phyloP scores from a whole-genome alignment of 495 filamentous ascomycete genomes.

The Letharia lupina region DNA sequence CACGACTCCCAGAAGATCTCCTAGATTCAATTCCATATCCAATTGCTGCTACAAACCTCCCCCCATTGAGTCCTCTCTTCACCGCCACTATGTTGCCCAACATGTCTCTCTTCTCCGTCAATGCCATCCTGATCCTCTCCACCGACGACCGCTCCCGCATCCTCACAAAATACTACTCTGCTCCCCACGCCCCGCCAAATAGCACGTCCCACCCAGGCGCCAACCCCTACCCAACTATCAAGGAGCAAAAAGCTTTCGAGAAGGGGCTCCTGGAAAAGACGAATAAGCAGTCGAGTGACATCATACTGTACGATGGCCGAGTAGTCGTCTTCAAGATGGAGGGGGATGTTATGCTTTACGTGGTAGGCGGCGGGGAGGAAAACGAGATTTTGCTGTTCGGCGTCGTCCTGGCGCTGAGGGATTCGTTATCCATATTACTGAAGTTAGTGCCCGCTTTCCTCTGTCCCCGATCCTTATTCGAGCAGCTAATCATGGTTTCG shows the following conservation, averaged over 20 bases:
- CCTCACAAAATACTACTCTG: constrained; percentile 90
- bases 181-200: constrained; percentile 65
- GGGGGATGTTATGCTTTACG: constrained; percentile 94
- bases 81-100: constrained; percentile 39
- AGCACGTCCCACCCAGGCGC: constrained; percentile 47
- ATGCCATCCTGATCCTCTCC: constrained; percentile 84
- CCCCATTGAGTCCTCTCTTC: not conserved
- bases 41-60: not conserved
- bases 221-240: constrained; percentile 81
- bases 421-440: constrained; percentile 83
- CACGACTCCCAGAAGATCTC: no score
- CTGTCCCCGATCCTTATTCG: constrained; percentile 3
- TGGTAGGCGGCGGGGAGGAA: constrained; percentile 84
- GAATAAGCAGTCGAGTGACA: constrained; percentile 86
- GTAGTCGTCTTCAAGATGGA: constrained; percentile 97
- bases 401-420: constrained; percentile 77
- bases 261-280: constrained; percentile 95
- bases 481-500: constrained; percentile 2
- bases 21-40: not conserved
- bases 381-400: constrained; percentile 96
- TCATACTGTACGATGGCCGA: constrained; percentile 92
- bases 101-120: constrained; percentile 85
- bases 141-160: constrained; percentile 82
- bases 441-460: constrained; percentile 51
- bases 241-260: constrained; percentile 91